Conservation (phyloP, 2,329 filamentous ascomycete genomes). For the Blumeriella jaapii region DNA sequence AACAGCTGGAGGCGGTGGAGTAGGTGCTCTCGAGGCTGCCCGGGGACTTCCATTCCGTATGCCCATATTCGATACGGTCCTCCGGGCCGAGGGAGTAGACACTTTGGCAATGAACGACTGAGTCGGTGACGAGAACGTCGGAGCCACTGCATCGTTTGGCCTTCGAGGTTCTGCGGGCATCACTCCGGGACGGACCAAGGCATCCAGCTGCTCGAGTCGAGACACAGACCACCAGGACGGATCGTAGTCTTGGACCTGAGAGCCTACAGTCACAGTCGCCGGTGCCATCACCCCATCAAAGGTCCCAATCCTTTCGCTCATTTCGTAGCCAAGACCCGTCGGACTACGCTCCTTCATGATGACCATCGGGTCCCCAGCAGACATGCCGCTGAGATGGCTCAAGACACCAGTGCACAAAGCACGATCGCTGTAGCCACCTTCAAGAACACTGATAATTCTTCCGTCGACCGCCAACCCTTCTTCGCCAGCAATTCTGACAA, state of each 20-base stretch:
- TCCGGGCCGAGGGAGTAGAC: constrained; percentile 52
- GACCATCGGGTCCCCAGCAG: constrained; percentile 38
- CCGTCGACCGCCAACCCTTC: constrained; percentile 68
- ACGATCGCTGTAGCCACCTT: constrained; percentile 91
- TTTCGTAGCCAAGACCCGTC: constrained; percentile 44
- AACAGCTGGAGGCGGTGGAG: constrained; percentile 68
- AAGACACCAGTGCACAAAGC: constrained; percentile 80
- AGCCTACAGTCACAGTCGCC: constrained; percentile 11
- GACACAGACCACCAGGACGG: constrained; percentile 58
- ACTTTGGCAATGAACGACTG: constrained; percentile 78
- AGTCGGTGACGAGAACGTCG: constrained; percentile 79
- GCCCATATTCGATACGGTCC: constrained; percentile 47
- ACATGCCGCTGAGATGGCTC: constrained; percentile 79
- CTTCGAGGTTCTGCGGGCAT: constrained; percentile 40
- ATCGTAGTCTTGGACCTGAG: constrained; percentile 41
- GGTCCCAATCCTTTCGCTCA: constrained; percentile 40
- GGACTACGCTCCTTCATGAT: constrained; percentile 29
- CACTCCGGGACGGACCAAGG: constrained; percentile 39
- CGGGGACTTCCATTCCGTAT: constrained; percentile 29
- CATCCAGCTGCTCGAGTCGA: constrained; percentile 60
- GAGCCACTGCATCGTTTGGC: constrained; percentile 41
- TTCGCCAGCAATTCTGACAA: constrained; percentile 72
- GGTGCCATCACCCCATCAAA: constrained; percentile 23
- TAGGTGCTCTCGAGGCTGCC: constrained; percentile 36
- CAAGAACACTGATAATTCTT: constrained; percentile 81